A percentile compares a stretch with the other conserved stretches of the same genome.
These are phyloP conservation scores for Heterobasidion irregulare DNA, from an alignment of 1,284 basidiomycete species.

Conservation along the genomic window DNA sequence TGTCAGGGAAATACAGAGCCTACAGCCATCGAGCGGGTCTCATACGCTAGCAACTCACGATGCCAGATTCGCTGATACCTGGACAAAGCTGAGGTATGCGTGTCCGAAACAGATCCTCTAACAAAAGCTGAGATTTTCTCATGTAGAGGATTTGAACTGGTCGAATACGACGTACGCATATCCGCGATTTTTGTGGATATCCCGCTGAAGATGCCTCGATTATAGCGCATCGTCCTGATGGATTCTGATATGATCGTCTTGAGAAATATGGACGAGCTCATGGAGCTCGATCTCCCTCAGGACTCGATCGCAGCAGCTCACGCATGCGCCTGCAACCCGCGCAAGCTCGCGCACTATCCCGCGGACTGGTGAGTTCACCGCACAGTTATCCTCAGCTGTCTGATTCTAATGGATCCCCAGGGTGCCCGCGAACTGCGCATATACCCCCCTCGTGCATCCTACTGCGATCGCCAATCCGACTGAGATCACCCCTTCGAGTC, in stretches of 20 bases:
- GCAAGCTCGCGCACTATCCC: slow-evolving; percentile 79
- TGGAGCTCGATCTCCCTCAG: slow-evolving; percentile 56
- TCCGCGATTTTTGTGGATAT: neutral
- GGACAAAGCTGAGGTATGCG: slow-evolving; percentile 79
- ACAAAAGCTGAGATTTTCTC: neutral
- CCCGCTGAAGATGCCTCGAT: neutral
- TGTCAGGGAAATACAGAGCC: slow-evolving; percentile 49
- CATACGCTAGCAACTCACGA: slow-evolving; percentile 48
- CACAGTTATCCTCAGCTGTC: slow-evolving; percentile 12
- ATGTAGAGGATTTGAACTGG: slow-evolving; percentile 65
- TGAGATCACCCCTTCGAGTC: slow-evolving; percentile 39
- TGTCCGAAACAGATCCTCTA: neutral
- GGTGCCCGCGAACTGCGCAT: slow-evolving; percentile 85
- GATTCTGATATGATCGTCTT: slow-evolving; percentile 90
- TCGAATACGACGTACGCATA: slow-evolving; percentile 60
- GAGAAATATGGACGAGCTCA: slow-evolving; percentile 88
- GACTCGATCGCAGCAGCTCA: slow-evolving; percentile 83
- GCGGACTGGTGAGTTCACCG: slow-evolving; percentile 61
- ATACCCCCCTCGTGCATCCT: slow-evolving; percentile 56
- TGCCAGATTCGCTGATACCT: slow-evolving; percentile 75
- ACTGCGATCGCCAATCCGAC: slow-evolving; percentile 37
- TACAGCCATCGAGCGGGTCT: slow-evolving; percentile 46
- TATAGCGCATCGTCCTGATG: slow-evolving; percentile 72
- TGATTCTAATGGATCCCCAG: slow-evolving; percentile 29
- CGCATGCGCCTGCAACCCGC: slow-evolving; percentile 92